Conservation (phyloP, 768 basidiomycete genomes). For the Termitomyces heimii region DNA sequence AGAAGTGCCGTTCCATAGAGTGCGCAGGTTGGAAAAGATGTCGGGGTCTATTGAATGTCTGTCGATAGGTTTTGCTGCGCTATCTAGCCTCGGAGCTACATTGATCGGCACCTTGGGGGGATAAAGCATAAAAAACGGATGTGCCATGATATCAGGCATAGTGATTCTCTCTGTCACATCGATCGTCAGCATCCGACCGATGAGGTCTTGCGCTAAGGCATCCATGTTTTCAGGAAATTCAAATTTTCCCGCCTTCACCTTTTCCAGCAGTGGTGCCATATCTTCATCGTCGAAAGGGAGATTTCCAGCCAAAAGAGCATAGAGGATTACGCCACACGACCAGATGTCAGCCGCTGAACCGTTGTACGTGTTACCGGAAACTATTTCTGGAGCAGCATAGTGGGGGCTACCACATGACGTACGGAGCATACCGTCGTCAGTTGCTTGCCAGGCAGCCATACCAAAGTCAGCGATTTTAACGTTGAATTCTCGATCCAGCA, state of each 20-base stretch:
- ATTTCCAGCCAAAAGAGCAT: constrained; percentile 77
- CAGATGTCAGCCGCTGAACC: constrained; percentile 91
- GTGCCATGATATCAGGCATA: constrained; percentile 71
- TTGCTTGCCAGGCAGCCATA: constrained; percentile 91
- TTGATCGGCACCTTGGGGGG: constrained; percentile 35
- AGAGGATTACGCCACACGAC: constrained; percentile 94
- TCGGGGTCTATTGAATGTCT: constrained; percentile 74
- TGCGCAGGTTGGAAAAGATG: constrained; percentile 84
- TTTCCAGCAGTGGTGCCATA: constrained; percentile 66
- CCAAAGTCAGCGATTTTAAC: constrained; percentile 97
- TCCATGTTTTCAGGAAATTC: constrained; percentile 71
- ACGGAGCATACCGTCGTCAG: constrained; percentile 46
- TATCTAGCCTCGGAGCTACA: constrained; percentile 54
- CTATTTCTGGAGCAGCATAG: constrained; percentile 91
- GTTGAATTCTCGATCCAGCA: constrained; percentile 76
- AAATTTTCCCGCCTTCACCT: constrained; percentile 70
- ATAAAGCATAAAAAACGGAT: constrained; percentile 71
- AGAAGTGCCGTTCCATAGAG: constrained; percentile 82
- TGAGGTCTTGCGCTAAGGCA: constrained; percentile 66
- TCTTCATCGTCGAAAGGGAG: constrained; percentile 96
- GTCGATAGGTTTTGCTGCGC: constrained; percentile 65
- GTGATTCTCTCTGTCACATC: constrained; percentile 74
- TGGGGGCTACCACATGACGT: constrained; percentile 95
- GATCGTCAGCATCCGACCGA: constrained; percentile 74
- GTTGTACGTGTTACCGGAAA: constrained; percentile 77